A percentile compares a stretch with the other conserved stretches of the same genome.
Conservation (phyloP, 2,329 filamentous ascomycete species). For the Aspergillus sp. region DNA sequence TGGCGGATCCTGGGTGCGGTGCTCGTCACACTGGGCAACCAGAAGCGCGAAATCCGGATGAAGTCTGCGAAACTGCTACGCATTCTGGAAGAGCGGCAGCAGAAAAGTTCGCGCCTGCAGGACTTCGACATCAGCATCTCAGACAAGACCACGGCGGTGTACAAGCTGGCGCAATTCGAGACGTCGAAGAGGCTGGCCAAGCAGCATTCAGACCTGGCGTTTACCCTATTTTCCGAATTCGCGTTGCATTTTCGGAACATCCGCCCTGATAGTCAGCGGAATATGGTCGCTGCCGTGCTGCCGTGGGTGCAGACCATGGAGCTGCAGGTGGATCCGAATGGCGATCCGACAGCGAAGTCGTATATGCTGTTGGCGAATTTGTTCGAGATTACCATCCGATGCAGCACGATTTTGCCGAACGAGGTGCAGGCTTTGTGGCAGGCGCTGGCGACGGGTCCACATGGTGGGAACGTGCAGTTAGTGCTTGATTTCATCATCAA, state of each 20-base stretch:
- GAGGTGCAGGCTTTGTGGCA: conserved; percentile 98
- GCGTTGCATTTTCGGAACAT: conserved; percentile 87
- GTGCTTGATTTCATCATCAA: conserved; percentile 95
- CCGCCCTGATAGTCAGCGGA: conserved; percentile 73
- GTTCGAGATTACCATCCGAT: conserved; percentile 92
- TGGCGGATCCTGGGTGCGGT: conserved; percentile 87
- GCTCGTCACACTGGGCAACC: conserved; percentile 85
- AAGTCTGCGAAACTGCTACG: conserved; percentile 77
- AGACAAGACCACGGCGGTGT: conserved; percentile 96
- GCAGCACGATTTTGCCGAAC: conserved; percentile 79
- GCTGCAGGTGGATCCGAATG: conserved; percentile 82
- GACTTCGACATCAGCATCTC: conserved; percentile 98
- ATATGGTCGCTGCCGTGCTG: conserved; percentile 86
- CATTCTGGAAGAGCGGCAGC: conserved; percentile 71
- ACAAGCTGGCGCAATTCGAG: conserved; percentile 94
- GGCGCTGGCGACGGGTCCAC: conserved; percentile 83
- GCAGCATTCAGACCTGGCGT: conserved; percentile 80
- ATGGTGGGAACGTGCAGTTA: conserved; percentile 86
- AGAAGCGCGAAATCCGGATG: conserved; percentile 78
- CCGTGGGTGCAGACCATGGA: conserved; percentile 96
- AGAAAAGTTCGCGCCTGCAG: conserved; percentile 81
- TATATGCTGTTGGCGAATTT: conserved; percentile 93
- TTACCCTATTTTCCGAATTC: conserved; percentile 93
- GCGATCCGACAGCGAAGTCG: conserved; percentile 79
- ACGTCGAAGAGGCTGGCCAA: conserved; percentile 84